phyloP scores from a whole-genome alignment of 176 grass and related monocot genomes.

The Phyllostachys edulis region DNA sequence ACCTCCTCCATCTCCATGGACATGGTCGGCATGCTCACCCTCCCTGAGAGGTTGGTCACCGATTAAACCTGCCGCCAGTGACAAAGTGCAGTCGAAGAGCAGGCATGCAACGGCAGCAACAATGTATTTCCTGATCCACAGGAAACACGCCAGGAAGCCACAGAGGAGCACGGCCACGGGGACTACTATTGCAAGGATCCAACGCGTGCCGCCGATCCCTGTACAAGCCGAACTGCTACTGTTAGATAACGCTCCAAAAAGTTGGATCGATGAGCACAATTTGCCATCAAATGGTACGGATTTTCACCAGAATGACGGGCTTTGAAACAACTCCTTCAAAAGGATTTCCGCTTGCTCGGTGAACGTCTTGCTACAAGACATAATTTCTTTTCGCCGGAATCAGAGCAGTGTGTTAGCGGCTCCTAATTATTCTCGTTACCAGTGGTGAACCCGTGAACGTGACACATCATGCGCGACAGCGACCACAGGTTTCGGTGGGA shows the following conservation, averaged over 20 bases:
- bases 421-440: neutral
- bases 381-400: neutral
- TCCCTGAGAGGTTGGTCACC: slow-evolving; percentile 25
- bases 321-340: too few species aligned
- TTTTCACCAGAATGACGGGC: neutral
- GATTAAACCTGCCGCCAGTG: neutral
- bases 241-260: neutral
- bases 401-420: too few species aligned
- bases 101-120: neutral
- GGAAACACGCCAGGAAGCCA: slow-evolving; percentile 40
- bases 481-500: neutral
- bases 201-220: neutral
- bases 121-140: slow-evolving; percentile 38
- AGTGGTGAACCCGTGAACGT: neutral
- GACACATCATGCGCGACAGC: neutral
- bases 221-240: neutral
- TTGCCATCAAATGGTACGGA: neutral
- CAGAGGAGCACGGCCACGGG: slow-evolving; percentile 30
- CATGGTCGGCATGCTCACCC: slow-evolving; percentile 38
- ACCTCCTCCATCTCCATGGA: slow-evolving; percentile 59
- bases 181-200: slow-evolving; percentile 27
- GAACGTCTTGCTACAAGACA: too few species aligned
- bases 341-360: too few species aligned
- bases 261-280: neutral
- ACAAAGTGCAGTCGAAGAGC: neutral